Base-by-base conservation (phyloP, 805 yeast species). In the Saturnispora besseyi region DNA sequence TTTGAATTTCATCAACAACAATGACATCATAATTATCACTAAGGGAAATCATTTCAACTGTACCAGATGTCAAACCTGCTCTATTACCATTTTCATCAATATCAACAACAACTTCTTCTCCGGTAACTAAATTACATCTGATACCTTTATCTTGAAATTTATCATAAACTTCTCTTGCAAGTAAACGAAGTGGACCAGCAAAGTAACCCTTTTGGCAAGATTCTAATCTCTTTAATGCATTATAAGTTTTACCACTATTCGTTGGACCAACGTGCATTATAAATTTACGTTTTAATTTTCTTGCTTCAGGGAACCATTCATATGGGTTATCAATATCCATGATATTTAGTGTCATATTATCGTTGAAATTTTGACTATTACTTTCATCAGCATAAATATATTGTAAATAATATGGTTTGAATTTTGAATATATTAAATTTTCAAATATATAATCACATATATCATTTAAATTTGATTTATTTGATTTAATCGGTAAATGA, bases 211-310 rank as follows among this genome's bases (percentile, higher is more conserved):
- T 74, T 31, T 79, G 72, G 13, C 88, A 80, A 21, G 65, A 59
- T 57, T 81, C 81, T 45, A 93, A 71, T 49, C 79, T 74, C 58
- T 84, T 73, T 43, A 93, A 68, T 0, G 98, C 96, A 44, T 78
- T 76, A 61, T 87, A 86, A 0, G 98, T 93, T 60, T 93, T 93
- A 11, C 99, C 99, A 56, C 93, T 82, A 63, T 93, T 93, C 0
- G 99, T 93, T 1, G 99, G 99, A 0, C 99, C 99, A 10, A 93
- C 87, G 63, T 93, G 99, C 81, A 93, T 77, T n/a, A 84, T 75
- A 45, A 93, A 74, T 46, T 84, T 82, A 37, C 99, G 72, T 55
- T 79, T 81, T 70, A 88, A 71, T 54, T 80, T 77, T 37, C 98
- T 72, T 0, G 99, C 95, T 42, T 74, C 79, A 0, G 98, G 96